A percentile compares a stretch with the other conserved stretches of the same genome.
phyloP scores from a whole-genome alignment of 768 basidiomycete genomes.

The Royoungia palumana region DNA sequence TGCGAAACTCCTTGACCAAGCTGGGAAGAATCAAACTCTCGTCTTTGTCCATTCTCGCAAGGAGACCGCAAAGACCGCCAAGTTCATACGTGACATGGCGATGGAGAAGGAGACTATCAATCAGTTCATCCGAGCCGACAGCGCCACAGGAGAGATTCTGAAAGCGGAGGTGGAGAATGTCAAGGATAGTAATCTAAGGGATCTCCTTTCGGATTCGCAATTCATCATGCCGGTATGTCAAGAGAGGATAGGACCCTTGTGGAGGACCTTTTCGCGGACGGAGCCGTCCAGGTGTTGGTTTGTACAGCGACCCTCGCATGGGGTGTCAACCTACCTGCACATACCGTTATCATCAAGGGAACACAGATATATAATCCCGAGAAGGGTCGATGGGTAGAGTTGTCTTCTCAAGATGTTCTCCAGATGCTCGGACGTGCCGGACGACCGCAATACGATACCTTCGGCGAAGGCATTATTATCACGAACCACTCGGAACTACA shows the following conservation, averaged over 20 bases:
- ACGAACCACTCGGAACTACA: conserved; percentile 95
- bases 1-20: conserved; percentile 95
- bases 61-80: conserved; percentile 96
- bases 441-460: conserved; percentile 95
- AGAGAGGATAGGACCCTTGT: conserved; percentile 87
- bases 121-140: conserved; percentile 92
- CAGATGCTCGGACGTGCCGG: conserved; percentile 99
- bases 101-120: conserved; percentile 96
- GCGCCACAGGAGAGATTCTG: conserved; percentile 87
- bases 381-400: conserved; percentile 95
- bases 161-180: conserved; percentile 79
- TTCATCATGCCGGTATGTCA: conserved; percentile 97
- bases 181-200: conserved; percentile 78
- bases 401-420: conserved; percentile 92
- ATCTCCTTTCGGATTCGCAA: conserved; percentile 92
- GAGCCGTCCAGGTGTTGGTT: conserved; percentile 89
- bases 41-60: conserved; percentile 99
- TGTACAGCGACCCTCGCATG: conserved; percentile 98
- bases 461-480: conserved; percentile 95
- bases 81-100: conserved; percentile 90
- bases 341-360: conserved; percentile 99
- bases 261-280: conserved; percentile 92
- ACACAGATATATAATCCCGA: conserved; percentile 99
- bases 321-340: conserved; percentile 98
- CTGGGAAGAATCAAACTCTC: conserved; percentile 84